These are phyloP conservation scores for Talaromyces sp. DNA, from an alignment of 2,329 filamentous ascomycete species.

Conservation along the genomic window DNA sequence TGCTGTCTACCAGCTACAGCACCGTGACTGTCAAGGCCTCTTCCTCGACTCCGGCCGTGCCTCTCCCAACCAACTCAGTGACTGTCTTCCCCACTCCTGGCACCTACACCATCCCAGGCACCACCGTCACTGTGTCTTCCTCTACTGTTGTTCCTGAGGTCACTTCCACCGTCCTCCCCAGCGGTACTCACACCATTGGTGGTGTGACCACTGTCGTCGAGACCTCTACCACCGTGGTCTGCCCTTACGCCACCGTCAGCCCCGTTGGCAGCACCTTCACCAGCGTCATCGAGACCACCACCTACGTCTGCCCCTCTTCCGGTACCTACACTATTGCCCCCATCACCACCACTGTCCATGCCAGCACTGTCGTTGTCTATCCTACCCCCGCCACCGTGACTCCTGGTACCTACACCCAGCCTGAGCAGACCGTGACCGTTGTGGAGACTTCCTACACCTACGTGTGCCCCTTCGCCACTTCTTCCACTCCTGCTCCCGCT, in stretches of 20 bases:
- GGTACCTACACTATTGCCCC: constrained; percentile 75
- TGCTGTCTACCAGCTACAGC: constrained; percentile 39
- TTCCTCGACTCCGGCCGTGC: constrained; percentile 26
- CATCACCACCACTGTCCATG: constrained; percentile 58
- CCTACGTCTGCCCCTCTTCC: constrained; percentile 68
- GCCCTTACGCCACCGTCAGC: constrained; percentile 65
- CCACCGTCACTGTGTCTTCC: constrained; percentile 53
- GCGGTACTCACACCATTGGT: constrained; percentile 66
- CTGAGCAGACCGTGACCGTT: constrained; percentile 64
- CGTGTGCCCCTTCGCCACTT: constrained; percentile 64
- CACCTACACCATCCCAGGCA: constrained; percentile 42
- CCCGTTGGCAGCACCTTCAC: constrained; percentile 58
- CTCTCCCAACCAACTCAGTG: constrained; percentile 21
- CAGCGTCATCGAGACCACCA: constrained; percentile 66
- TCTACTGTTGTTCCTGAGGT: constrained; percentile 68
- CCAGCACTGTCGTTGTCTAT: constrained; percentile 56
- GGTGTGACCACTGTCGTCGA: constrained; percentile 70
- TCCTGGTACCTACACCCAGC: constrained; percentile 71
- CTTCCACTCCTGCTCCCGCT: constrained; percentile 29
- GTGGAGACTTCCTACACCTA: constrained; percentile 66
- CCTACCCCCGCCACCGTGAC: constrained; percentile 63
- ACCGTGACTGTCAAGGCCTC: constrained; percentile 36
- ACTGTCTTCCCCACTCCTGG: constrained; percentile 19
- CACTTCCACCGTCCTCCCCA: constrained; percentile 59
- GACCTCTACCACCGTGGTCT: constrained; percentile 64